Percentiles rank a stretch among this genome's conserved stretches.
Evolutionary conservation across 1,284 basidiomycete genomes (phyloP).

Genomic region (Xerocomus amazonicus): DNA sequence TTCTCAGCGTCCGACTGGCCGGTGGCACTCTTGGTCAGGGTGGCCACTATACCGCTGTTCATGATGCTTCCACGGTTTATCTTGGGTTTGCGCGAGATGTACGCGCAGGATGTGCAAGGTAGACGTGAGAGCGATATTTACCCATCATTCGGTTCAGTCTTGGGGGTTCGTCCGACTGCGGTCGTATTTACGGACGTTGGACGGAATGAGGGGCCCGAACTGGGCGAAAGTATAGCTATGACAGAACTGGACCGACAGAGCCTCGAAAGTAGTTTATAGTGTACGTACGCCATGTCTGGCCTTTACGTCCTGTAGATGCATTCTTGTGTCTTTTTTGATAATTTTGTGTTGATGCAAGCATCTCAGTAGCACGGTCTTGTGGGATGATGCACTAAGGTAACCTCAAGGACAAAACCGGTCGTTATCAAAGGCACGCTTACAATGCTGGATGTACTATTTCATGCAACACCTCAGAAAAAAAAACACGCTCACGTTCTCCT

Average conservation of each 20-base stretch:
- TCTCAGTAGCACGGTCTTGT: too few species aligned
- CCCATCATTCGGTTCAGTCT: background rate
- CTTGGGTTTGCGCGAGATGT: background rate
- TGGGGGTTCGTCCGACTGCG: too few species aligned
- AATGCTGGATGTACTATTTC: too few species aligned
- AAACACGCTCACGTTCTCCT: conserved; percentile 45
- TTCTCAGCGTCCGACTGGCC: background rate
- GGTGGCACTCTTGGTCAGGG: background rate
- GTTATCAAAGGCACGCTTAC: too few species aligned
- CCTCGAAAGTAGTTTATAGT: too few species aligned
- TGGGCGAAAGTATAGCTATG: background rate
- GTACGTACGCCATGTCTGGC: too few species aligned
- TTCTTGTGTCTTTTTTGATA: too few species aligned
- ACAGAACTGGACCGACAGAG: background rate
- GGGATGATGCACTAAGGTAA: too few species aligned
- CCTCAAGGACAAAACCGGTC: too few species aligned
- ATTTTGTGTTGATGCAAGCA: too few species aligned
- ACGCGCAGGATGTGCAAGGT: background rate
- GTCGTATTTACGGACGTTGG: background rate
- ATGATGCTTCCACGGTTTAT: background rate
- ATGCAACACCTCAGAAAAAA: too few species aligned
- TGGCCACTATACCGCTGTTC: background rate
- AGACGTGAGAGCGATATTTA: background rate
- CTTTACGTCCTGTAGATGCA: too few species aligned
- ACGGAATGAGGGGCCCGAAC: background rate